Percentiles rank a stretch among this genome's conserved stretches.
Conservation (phyloP, 2,329 filamentous ascomycete species). For the Verticillium alfalfae region DNA sequence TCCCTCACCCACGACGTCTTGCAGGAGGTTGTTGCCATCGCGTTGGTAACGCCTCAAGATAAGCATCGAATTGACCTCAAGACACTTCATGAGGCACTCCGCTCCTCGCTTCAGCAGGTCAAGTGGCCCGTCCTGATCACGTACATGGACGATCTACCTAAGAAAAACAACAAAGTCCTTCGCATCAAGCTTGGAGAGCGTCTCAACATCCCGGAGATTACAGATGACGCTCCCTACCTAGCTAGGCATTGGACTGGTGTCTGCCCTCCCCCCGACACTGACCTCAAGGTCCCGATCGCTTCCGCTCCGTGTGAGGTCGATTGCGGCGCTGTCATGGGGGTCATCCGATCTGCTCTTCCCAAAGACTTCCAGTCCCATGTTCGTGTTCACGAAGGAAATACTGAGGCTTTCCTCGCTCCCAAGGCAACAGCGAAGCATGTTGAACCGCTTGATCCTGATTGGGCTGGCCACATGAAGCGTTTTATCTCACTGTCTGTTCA, state of each 20-base stretch:
- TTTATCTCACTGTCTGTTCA: conserved; percentile 11
- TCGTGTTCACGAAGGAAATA: conserved; percentile 2
- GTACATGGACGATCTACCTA: conserved; percentile 51
- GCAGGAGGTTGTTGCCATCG: conserved; percentile 50
- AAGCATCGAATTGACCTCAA: conserved; percentile 40
- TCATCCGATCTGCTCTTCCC: conserved; percentile 14
- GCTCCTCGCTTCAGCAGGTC: conserved; percentile 40
- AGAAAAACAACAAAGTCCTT: conserved; percentile 52
- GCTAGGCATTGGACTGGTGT: conserved; percentile 42
- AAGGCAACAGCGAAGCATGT: background rate
- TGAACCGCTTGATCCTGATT: background rate
- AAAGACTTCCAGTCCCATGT: conserved; percentile 11
- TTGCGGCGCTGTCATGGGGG: conserved; percentile 15
- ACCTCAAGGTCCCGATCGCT: conserved; percentile 33
- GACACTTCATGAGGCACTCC: conserved; percentile 39
- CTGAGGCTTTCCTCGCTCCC: conserved; percentile 18
- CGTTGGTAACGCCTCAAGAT: conserved; percentile 40
- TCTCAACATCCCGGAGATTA: conserved; percentile 35
- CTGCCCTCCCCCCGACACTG: conserved; percentile 42
- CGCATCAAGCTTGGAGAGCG: conserved; percentile 46
- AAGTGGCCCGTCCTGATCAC: conserved; percentile 47
- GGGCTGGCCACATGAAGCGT: conserved; percentile 10
- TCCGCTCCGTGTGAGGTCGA: conserved; percentile 26
- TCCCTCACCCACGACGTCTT: conserved; percentile 46
- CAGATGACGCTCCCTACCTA: conserved; percentile 35